Evolutionary conservation across 75 land plant genomes (phyloP).

Genomic region (Pseudotsuga menziesii): DNA sequence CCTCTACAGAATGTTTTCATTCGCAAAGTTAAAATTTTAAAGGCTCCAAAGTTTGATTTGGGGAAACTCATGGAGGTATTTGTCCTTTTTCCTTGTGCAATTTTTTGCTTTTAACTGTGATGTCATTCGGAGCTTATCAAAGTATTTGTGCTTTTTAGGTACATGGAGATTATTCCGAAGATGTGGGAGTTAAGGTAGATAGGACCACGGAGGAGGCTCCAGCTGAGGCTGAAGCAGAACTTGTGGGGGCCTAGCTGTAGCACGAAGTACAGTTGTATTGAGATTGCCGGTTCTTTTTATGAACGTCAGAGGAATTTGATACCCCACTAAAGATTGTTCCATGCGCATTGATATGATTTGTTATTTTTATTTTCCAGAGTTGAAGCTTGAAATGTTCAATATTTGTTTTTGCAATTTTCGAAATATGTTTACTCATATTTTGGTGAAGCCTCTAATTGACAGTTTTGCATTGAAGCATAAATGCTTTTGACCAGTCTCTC

Average conservation of each 20-base stretch:
- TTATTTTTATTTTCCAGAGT: too few relatives aligned
- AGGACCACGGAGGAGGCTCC: slow-evolving; percentile 27
- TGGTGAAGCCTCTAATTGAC: too few relatives aligned
- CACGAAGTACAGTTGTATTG: background rate
- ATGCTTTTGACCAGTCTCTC: too few relatives aligned
- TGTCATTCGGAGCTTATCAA: too few relatives aligned
- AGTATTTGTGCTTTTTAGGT: slow-evolving; percentile 17
- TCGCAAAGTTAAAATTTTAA: slow-evolving; percentile 55
- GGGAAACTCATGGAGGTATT: slow-evolving; percentile 63
- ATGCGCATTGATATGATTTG: too few relatives aligned
- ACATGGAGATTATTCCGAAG: slow-evolving; percentile 41
- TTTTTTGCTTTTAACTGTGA: background rate
- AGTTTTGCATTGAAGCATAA: too few relatives aligned
- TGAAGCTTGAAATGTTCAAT: too few relatives aligned
- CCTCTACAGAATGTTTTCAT: slow-evolving; percentile 53
- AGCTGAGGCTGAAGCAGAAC: slow-evolving; percentile 27
- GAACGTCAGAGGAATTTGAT: too few relatives aligned
- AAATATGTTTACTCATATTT: too few relatives aligned
- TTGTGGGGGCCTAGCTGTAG: slow-evolving; percentile 28
- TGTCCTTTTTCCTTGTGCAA: background rate
- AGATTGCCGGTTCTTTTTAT: too few relatives aligned
- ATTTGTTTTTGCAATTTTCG: too few relatives aligned
- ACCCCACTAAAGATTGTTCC: too few relatives aligned
- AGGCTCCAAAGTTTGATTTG: slow-evolving; percentile 63
- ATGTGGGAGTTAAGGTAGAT: slow-evolving; percentile 32